phyloP scores from a whole-genome alignment of 352 stramenopile genomes.

The Phytophthora ramorum region DNA sequence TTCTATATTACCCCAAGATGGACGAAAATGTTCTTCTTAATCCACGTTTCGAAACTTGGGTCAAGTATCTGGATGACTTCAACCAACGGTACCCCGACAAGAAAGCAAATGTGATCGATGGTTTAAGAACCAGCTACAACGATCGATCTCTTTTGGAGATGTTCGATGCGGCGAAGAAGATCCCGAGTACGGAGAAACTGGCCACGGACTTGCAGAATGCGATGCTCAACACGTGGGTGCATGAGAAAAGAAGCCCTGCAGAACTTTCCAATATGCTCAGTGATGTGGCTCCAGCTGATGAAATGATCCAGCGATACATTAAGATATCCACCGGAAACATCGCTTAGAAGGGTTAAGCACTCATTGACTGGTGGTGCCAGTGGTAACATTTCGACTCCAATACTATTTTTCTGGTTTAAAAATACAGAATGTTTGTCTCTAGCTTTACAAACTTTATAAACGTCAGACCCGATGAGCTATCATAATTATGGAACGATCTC shows the following conservation, averaged over 20 bases:
- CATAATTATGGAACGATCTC: too few species aligned
- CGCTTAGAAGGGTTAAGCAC: too few species aligned
- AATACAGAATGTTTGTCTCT: too few species aligned
- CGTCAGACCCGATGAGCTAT: too few species aligned
- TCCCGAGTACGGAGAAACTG: constrained; percentile 2
- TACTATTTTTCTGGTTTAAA: too few species aligned
- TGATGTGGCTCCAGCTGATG: too few species aligned
- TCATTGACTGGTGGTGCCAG: too few species aligned
- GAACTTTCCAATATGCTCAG: background rate
- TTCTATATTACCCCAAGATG: background rate
- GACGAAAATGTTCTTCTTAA: background rate
- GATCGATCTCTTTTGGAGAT: background rate
- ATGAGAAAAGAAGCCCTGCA: background rate
- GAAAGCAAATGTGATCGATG: background rate
- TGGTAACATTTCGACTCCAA: too few species aligned
- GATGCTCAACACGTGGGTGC: constrained; percentile 7
- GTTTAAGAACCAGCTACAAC: background rate
- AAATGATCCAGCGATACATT: too few species aligned
- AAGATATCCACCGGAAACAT: too few species aligned
- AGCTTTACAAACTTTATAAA: too few species aligned
- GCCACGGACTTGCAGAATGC: background rate
- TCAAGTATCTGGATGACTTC: background rate
- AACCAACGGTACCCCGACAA: background rate
- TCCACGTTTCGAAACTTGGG: too few species aligned
- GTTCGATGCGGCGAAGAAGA: constrained; percentile 4